Conservation (phyloP, 495 filamentous ascomycete species). For the Umbilicaria muhlenbergii region DNA sequence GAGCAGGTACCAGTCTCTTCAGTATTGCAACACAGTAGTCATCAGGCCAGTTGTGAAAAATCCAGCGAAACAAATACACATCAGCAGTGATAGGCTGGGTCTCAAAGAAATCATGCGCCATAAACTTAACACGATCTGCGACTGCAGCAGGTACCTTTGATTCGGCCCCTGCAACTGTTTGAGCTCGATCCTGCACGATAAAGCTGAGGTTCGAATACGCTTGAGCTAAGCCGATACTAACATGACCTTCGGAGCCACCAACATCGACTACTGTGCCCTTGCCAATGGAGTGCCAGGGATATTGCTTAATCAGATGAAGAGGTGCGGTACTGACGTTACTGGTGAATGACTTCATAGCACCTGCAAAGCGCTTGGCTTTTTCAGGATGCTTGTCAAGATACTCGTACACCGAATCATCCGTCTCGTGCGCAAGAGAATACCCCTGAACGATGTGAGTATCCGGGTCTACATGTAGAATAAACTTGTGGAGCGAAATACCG, state of each 20-base stretch:
- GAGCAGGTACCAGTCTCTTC: constrained; percentile 19
- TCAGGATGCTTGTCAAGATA: constrained; percentile 24
- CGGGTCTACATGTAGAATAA: too few species aligned
- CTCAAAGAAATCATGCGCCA: constrained; percentile 36
- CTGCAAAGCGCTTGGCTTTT: constrained; percentile 32
- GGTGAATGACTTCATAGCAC: constrained; percentile 33
- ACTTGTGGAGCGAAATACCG: constrained; percentile 1
- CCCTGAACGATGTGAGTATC: too few species aligned
- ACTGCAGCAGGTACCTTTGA: constrained; percentile 22
- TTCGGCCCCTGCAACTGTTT: constrained; percentile 25
- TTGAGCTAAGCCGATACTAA: constrained; percentile 15
- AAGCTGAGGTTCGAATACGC: constrained; percentile 16
- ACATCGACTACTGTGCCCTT: constrained; percentile 22
- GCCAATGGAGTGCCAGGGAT: constrained; percentile 28
- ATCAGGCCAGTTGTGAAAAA: constrained; percentile 34
- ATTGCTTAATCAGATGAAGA: constrained; percentile 22
- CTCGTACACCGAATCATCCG: constrained; percentile 4
- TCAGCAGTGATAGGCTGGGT: constrained; percentile 30
- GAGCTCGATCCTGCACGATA: constrained; percentile 38
- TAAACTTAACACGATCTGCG: constrained; percentile 24
- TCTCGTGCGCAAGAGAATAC: constrained; percentile 3
- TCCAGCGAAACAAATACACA: constrained; percentile 32
- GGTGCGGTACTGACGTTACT: constrained; percentile 32
- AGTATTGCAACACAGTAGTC: constrained; percentile 23
- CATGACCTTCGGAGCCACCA: constrained; percentile 19